Evolutionary conservation across 345 rosid genomes (phyloP), one percentile per base, ranked within the genome.

Genomic region (Lepidium africanum): DNA sequence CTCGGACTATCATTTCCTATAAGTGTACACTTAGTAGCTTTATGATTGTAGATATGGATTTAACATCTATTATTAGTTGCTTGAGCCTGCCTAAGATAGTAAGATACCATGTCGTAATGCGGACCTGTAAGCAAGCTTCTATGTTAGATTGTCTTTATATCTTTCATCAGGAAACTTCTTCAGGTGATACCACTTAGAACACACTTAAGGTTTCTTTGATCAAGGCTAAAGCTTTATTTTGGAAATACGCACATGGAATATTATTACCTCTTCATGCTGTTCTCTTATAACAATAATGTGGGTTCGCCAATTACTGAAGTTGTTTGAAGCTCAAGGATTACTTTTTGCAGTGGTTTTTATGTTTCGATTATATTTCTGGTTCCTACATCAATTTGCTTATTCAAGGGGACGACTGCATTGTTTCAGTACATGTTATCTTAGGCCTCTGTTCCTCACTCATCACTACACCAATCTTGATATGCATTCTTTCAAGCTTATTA

Each of bases 21-120:
- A 4, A 6, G 15, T 41, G 6, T 25, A 14, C 3, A 5, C 32
- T 33, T 35, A 27, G 9, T 36, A 43, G 14, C 52, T 13, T 63
- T 16, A 7, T 16, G 7, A 2, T 9, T 46, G 17, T 39, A 3
- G 38, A 30, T 59, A 12, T 62, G 8, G 13, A 41, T 71, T 25
- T 21, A 3, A 11, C 42, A 62, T 68, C 74, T 75, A 40, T 68
- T 30, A 45, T 55, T 68, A 69, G 65, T 62, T 46, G 16, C 58
- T 61, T 30, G 27, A 51, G 7, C 51, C 21, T 74, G 16, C 52
- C 39, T 46, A 27, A 46, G 58, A 67, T 61, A 61, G 59, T 46
- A 17, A 46, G 58, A 67, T 61, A 61, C 52, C 37, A 43, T 60
- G 46, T 52, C 32, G 7, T 67, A 12, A 6, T 49, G 48, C 10